Conservation (phyloP, 805 yeast genomes). For the Metschnikowia continentalis region DNA sequence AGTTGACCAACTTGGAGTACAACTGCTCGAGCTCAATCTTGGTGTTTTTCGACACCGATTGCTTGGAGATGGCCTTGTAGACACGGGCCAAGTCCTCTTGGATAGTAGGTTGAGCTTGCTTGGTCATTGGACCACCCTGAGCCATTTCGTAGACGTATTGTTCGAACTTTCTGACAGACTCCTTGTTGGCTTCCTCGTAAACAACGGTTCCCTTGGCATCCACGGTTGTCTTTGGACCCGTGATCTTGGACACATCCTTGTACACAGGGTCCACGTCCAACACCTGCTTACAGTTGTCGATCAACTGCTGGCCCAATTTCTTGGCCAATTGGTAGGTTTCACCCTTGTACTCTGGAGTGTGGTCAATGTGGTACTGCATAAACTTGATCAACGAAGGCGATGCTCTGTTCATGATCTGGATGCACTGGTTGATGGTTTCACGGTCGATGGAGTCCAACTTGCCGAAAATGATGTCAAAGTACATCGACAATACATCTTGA, state of each 20-base stretch:
- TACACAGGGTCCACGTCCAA: slow-evolving; percentile 78
- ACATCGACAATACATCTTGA: slow-evolving; percentile 91
- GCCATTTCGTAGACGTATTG: slow-evolving; percentile 97
- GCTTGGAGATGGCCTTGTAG: slow-evolving; percentile 75
- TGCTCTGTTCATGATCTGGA: slow-evolving; percentile 95
- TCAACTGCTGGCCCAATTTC: slow-evolving; percentile 84
- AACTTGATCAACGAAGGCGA: slow-evolving; percentile 89
- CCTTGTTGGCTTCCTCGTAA: slow-evolving; percentile 82
- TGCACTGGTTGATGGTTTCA: slow-evolving; percentile 94
- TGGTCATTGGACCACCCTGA: slow-evolving; percentile 83
- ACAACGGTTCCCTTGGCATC: slow-evolving; percentile 83
- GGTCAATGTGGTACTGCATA: slow-evolving; percentile 90
- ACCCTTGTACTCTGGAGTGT: slow-evolving; percentile 77
- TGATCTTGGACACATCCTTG: slow-evolving; percentile 91
- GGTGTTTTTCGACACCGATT: slow-evolving; percentile 54
- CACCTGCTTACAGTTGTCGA: slow-evolving; percentile 92
- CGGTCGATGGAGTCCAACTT: slow-evolving; percentile 85
- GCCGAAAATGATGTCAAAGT: slow-evolving; percentile 94
- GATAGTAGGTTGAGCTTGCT: slow-evolving; percentile 62
- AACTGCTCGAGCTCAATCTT: slow-evolving; percentile 67
- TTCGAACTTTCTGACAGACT: slow-evolving; percentile 89
- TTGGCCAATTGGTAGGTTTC: slow-evolving; percentile 90
- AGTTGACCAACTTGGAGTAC: slow-evolving; percentile 65
- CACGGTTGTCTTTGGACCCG: slow-evolving; percentile 89
- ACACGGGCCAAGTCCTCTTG: slow-evolving; percentile 81